Evolutionary conservation across 2,329 filamentous ascomycete genomes (phyloP), one percentile per base, ranked within the genome.

Genomic region (Fusarium aywerte): DNA sequence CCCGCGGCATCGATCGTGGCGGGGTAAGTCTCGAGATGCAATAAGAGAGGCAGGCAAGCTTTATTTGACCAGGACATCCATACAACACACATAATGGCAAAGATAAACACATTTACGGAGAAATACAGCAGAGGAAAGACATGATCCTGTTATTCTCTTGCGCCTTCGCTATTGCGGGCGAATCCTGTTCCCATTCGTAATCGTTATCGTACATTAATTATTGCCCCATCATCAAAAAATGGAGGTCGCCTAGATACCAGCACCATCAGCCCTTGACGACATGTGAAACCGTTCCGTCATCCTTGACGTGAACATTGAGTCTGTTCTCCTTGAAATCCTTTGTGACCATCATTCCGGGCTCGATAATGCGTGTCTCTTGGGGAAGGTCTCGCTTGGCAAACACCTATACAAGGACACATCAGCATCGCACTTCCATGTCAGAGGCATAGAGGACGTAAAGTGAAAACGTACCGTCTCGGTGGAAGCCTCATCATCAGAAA

Each of bases 311-410:
- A 21, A 90, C 81, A 59, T 89, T 90, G 63, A 90, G 79, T 39
- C 87, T 80, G 56, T 84, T 78, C 47, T 82, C 79, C 2, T 78
- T 76, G 72, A 83, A 84, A 71, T 90, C 87, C 76, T 81, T 86
- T 55, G 87, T 89, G 21, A 87, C 82, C 77, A 88, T 85, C 74
- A 75, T 76, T 49, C 85, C 85, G 0, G 86, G 86, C 74, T 83
- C 71, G 71, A 90, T 84, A 69, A 90, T 77, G 65, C 87, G 84
- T 36, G 82, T 81, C 72, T 83, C 69, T 74, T 87, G 70, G 9
- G 88, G 88, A 18, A 90, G 82, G 23, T 89, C 86, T 42, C 79
- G 80, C 76, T 85, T 88, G 76, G 83, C 85, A 73, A 90, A 90
- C 42, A 80, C 83, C 88, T 90, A 62, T 36, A 2, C 4, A 10